A percentile compares a stretch with the other conserved stretches of the same genome.
These are phyloP conservation scores for Drechslera avenae DNA, from an alignment of 2,329 filamentous ascomycete genomes.

Conservation along the genomic window DNA sequence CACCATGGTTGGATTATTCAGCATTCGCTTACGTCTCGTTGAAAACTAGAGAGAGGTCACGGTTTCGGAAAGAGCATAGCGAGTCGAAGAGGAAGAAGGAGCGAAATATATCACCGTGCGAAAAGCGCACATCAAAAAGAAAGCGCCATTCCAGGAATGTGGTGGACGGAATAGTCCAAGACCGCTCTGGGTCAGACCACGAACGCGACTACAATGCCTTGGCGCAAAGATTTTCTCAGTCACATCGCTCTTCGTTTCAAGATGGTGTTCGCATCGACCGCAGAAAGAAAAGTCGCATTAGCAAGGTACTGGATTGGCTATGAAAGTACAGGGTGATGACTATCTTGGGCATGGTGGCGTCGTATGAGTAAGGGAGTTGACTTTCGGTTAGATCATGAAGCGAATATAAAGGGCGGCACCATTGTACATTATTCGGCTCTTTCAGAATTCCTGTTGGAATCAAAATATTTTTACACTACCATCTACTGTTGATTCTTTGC, in stretches of 20 bases:
- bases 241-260: neutral
- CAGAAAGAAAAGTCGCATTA: slow-evolving; percentile 9
- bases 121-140: neutral
- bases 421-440: too few species aligned
- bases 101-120: neutral
- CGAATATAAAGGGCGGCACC: too few species aligned
- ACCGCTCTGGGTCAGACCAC: neutral
- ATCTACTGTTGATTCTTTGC: neutral
- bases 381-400: too few species aligned
- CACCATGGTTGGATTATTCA: neutral
- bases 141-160: neutral
- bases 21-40: neutral
- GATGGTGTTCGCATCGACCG: neutral
- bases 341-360: neutral
- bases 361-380: too few species aligned
- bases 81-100: neutral
- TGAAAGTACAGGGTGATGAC: slow-evolving; percentile 4
- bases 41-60: neutral
- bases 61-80: neutral
- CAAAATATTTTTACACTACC: too few species aligned
- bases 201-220: neutral
- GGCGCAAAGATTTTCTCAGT: neutral
- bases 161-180: neutral
- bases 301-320: slow-evolving; percentile 20
- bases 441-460: too few species aligned